phyloP scores from a whole-genome alignment of 441 rosid genomes.

The Melastoma candidum region DNA sequence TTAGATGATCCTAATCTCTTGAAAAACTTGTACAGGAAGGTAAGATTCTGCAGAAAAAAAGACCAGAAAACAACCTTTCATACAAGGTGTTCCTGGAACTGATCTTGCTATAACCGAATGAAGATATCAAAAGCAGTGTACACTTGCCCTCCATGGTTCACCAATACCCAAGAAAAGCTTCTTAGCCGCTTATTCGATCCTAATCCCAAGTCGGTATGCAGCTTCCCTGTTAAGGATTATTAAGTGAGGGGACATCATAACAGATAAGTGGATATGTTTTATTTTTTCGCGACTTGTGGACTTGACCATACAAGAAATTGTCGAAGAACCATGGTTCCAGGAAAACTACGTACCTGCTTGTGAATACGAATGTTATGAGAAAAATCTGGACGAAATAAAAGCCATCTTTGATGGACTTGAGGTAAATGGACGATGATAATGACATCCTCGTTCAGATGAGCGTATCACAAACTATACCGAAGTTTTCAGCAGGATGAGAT shows the following conservation, averaged over 20 bases:
- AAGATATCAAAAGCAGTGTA: conserved; percentile 69
- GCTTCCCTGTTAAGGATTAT: too few relatives aligned
- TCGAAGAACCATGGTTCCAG: conserved; percentile 68
- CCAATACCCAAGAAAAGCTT: conserved; percentile 45
- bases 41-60: conserved; percentile 14
- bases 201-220: conserved; percentile 48
- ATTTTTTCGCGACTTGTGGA: not conserved
- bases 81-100: conserved; percentile 1
- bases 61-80: not conserved
- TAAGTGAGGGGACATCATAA: too few relatives aligned
- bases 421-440: conserved; percentile 23
- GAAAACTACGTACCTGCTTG: conserved; percentile 44
- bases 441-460: too few relatives aligned
- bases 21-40: conserved; percentile 49
- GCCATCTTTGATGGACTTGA: conserved; percentile 52
- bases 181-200: conserved; percentile 67
- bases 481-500: conserved; percentile 39
- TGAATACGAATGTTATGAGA: conserved; percentile 28
- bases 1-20: conserved; percentile 67
- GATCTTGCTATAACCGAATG: conserved; percentile 10
- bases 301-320: conserved; percentile 57
- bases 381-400: conserved; percentile 40
- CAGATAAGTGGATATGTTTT: not conserved
- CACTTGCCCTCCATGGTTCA: conserved; percentile 54
- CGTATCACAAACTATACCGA: too few relatives aligned